Evolutionary conservation across 2,329 filamentous ascomycete species (phyloP), one percentile per base, ranked within the genome.

Genomic region (Penicillium thymicola): DNA sequence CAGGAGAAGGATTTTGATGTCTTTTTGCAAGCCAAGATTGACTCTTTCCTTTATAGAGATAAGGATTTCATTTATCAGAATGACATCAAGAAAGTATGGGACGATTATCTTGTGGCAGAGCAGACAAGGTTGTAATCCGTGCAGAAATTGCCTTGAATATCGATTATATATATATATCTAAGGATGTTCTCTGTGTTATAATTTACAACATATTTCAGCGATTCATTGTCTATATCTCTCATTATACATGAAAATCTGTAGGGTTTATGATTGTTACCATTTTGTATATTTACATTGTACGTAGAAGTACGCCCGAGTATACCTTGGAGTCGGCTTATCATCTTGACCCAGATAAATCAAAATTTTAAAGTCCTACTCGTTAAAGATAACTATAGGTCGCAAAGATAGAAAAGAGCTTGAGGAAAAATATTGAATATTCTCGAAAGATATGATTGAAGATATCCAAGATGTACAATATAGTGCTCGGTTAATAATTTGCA

Each of bases 391-490:
- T 21, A 21, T 21, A 42, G 23, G 3, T 16, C 4, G 4, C 21
- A 42, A 34, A 46, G 5, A 46, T 2, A 25, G 79, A 1, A 70
- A 75, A 23, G 79, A 84, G 58, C 75, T 86, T 57, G 78, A 80
- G 0, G 84, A 79, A 36, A 51, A 14, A 85, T 86, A 64, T 86
- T 86, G 63, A 72, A 75, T 32, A 75, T 86, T 0, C 63, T 86
- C 1, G 82, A 82, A 11, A 81, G 21, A 72, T 77, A 60, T 13
- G 6, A 21, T 25, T 2, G 6, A 36, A 16, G 68, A 69, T 41
- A 5, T 13, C 30, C 51, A 18, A 30, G 7, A 25, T 30, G 21
- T 28, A 53, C 11, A 18, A 32, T 55, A 11, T 51, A 34, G n/a
- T 30, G 23, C 23, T 55, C 21, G 42, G 32, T 37, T 46, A 52